Base-by-base conservation (phyloP, 176 grass and related monocot genomes). In the Aechmea fasciata region DNA sequence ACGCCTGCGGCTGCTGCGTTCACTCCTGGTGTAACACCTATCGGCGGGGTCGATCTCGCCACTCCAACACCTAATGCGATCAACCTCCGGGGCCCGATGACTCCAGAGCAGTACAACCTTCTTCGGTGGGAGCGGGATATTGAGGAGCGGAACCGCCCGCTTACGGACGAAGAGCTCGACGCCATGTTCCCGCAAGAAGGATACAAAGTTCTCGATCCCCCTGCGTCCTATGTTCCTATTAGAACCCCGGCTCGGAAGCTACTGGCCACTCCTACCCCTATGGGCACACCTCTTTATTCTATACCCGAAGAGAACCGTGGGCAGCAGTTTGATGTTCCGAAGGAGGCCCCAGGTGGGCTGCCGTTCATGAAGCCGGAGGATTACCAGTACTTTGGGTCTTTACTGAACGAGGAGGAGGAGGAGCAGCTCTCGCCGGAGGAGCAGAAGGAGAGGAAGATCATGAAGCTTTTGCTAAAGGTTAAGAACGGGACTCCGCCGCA, bases 301-400 rank as follows among this genome's bases (percentile, higher is more conserved):
- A 99, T 99, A 59, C 94, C 89, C 25, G 89, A 93, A 50, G 94
- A 99, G 62, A 99, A 99, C 57, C 87, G 94, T 73, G 89, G 94
- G 1, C 89, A 93, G 51, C 89, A 93, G 8, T 99, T 93, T 84
- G 94, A 99, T 75, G 89, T 99, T 49, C 89, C 89, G 29, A 93
- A 93, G 83, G 89, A 99, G 69, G 52, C 82, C 12, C 57, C 54
- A 26, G 84, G 84, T 53, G 94, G 94, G 52, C 80, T 93, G 70
- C 94, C 89, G 0, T 69, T 84, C 29, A 99, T 99, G 94, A 99
- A 99, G 68, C 94, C 82, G 29, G 94, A 99, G 69, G 94, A 99
- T 85, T 99, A 90, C 80, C 94, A 99, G 51, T 93, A 93, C 79
- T 99, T 99, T 78, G 94, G 80, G 48, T 70, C 89, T 26, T 66